These are phyloP conservation scores for Thielaviopsis ethacetica DNA, from an alignment of 2,329 filamentous ascomycete species.

Conservation along the genomic window DNA sequence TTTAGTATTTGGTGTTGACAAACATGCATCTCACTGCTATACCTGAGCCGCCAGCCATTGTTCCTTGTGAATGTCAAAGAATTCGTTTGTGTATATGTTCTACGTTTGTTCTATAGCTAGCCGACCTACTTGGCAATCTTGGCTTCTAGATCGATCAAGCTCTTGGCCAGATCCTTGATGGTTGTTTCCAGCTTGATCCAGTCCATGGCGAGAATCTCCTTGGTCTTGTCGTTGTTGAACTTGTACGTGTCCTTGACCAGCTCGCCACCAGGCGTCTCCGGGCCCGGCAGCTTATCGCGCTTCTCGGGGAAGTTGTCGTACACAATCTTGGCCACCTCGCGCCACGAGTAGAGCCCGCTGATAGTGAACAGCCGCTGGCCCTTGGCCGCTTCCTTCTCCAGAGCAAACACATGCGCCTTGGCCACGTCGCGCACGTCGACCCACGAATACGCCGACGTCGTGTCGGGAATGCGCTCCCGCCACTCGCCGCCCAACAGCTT, in stretches of 20 bases:
- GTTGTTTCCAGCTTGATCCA: slow-evolving; percentile 46
- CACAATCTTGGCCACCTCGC: slow-evolving; percentile 26
- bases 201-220: slow-evolving; percentile 43
- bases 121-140: neutral
- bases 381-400: slow-evolving; percentile 30
- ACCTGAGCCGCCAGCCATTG: neutral
- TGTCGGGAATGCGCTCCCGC: slow-evolving; percentile 26
- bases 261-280: slow-evolving; percentile 28
- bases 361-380: slow-evolving; percentile 36
- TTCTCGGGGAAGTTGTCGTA: slow-evolving; percentile 34
- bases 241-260: slow-evolving; percentile 28
- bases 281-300: slow-evolving; percentile 28
- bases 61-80: neutral
- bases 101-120: neutral
- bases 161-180: slow-evolving; percentile 18
- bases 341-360: slow-evolving; percentile 30
- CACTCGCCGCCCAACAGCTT: slow-evolving; percentile 33
- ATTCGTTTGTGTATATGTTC: neutral
- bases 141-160: slow-evolving; percentile 7
- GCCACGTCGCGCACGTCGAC: slow-evolving; percentile 42
- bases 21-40: too few species aligned
- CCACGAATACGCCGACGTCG: slow-evolving; percentile 28
- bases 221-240: slow-evolving; percentile 42
- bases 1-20: too few species aligned
- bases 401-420: slow-evolving; percentile 32